Evolutionary conservation across 2,329 filamentous ascomycete genomes (phyloP).

Genomic region (Lasiodiplodia hormozganensis): DNA sequence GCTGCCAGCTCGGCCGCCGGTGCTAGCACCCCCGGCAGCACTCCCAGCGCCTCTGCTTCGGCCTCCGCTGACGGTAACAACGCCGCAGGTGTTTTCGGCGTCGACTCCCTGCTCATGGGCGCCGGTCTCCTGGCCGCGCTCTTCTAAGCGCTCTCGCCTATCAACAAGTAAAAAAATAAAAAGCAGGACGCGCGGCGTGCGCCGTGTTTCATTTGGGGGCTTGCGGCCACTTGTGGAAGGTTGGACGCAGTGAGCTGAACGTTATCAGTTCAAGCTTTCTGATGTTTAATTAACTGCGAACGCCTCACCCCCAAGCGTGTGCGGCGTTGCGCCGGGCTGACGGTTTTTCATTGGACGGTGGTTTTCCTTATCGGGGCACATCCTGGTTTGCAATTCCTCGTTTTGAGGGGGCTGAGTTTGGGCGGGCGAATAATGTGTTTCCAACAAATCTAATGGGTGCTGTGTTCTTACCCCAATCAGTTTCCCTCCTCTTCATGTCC

Average conservation of each 20-base stretch:
- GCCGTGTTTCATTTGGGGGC: too few relatives aligned
- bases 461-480: background rate
- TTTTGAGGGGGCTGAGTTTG: background rate
- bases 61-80: background rate
- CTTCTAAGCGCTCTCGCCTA: conserved; percentile 1
- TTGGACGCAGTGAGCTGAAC: too few relatives aligned
- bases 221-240: too few relatives aligned
- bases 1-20: background rate
- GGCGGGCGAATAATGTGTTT: background rate
- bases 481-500: background rate
- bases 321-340: too few relatives aligned
- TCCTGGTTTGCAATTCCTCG: background rate
- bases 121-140: conserved; percentile 19
- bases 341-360: too few relatives aligned
- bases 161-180: too few relatives aligned
- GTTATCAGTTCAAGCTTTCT: conserved; percentile 7
- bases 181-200: background rate
- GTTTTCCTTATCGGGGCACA: too few relatives aligned
- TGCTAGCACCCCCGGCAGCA: background rate
- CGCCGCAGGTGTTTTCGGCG: conserved; percentile 1
- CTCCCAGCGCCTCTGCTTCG: background rate
- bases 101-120: conserved; percentile 18
- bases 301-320: too few relatives aligned
- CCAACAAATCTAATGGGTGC: background rate
- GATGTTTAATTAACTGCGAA: background rate